phyloP scores from a whole-genome alignment of 306 rosid genomes.

The Glycyrrhiza uralensis region DNA sequence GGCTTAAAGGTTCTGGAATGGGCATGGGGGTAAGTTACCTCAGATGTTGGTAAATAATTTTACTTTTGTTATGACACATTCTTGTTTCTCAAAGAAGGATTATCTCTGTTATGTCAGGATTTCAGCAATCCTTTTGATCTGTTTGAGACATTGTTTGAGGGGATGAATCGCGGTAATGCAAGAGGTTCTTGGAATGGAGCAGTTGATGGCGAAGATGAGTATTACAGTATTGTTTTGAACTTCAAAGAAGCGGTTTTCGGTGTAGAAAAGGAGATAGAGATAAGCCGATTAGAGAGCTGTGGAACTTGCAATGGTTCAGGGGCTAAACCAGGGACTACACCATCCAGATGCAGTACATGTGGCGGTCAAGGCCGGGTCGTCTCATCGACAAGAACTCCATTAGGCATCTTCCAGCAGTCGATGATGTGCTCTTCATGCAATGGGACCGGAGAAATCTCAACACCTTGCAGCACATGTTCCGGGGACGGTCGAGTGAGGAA shows the following conservation, averaged over 20 bases:
- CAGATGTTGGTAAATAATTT: slow-evolving; percentile 6
- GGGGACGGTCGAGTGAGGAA: slow-evolving; percentile 90
- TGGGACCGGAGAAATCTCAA: slow-evolving; percentile 78
- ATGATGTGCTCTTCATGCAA: slow-evolving; percentile 88
- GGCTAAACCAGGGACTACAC: slow-evolving; percentile 85
- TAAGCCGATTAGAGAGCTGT: slow-evolving; percentile 80
- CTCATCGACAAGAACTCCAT: slow-evolving; percentile 80
- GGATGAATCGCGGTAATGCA: slow-evolving; percentile 45
- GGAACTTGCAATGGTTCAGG: slow-evolving; percentile 93
- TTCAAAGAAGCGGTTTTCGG: slow-evolving; percentile 96
- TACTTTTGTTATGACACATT: not conserved
- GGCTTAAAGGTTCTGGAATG: slow-evolving; percentile 86
- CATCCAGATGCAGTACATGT: slow-evolving; percentile 77
- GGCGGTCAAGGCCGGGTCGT: slow-evolving; percentile 97
- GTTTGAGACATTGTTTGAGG: slow-evolving; percentile 41
- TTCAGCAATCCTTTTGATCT: slow-evolving; percentile 48
- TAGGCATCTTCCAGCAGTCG: slow-evolving; percentile 93
- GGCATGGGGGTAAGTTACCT: slow-evolving; percentile 77
- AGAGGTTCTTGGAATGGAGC: slow-evolving; percentile 47
- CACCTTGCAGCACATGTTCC: slow-evolving; percentile 89
- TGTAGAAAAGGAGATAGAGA: slow-evolving; percentile 85
- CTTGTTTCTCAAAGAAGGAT: slow-evolving; percentile 22
- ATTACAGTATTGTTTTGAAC: slow-evolving; percentile 72
- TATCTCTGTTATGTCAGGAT: slow-evolving; percentile 33
- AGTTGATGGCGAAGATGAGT: slow-evolving; percentile 54